Conservation (phyloP, 176 grass and related monocot genomes). For the Urochloa ruziziensis region DNA sequence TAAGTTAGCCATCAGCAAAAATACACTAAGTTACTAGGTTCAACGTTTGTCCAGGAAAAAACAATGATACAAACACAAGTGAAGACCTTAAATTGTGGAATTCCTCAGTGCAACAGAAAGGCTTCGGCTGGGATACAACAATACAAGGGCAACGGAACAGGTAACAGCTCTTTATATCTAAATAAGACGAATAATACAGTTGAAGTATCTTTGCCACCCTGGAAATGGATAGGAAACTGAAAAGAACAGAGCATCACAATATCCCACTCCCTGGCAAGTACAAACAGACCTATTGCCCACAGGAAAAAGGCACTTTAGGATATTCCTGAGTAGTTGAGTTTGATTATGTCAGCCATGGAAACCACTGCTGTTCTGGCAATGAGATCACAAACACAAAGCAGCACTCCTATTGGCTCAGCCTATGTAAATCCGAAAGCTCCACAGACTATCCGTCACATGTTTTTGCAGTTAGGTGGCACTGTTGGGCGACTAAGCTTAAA, state of each 20-base stretch:
- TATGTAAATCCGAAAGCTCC: slow-evolving; percentile 1
- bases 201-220: neutral
- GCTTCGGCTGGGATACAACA: neutral
- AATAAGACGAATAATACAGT: neutral
- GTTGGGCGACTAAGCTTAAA: neutral
- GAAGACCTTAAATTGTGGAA: neutral
- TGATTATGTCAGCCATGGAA: slow-evolving; percentile 13
- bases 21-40: neutral
- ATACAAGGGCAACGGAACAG: neutral
- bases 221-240: slow-evolving; percentile 14
- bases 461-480: slow-evolving; percentile 1
- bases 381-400: neutral
- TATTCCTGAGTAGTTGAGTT: slow-evolving; percentile 12
- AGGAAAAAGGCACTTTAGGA: slow-evolving; percentile 5
- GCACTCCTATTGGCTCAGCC: neutral
- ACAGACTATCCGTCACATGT: neutral
- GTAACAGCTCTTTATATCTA: neutral
- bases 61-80: neutral
- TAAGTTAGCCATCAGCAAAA: neutral
- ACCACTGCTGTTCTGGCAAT: neutral
- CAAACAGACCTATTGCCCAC: neutral
- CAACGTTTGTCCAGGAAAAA: neutral
- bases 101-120: neutral
- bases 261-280: slow-evolving; percentile 35
- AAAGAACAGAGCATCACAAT: neutral